Percentiles rank a stretch among this genome's conserved stretches.
Conservation (phyloP, 176 grass and related monocot species). For the Microstegium vimineum region DNA sequence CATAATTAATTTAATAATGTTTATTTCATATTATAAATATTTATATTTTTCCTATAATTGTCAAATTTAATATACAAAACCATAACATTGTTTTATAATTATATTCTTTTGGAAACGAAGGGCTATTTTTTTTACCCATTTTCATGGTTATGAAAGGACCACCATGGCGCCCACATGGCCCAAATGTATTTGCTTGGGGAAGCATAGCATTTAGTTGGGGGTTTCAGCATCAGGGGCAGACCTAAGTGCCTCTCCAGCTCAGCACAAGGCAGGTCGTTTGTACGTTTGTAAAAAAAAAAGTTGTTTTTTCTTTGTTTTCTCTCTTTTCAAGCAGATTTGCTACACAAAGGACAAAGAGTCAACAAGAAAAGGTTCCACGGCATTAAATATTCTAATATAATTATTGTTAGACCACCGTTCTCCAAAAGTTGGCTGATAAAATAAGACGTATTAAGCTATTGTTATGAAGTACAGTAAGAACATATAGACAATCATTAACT, state of each 20-base stretch:
- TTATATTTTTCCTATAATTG: too few relatives aligned
- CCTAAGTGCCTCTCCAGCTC: constrained; percentile 4
- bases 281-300: neutral
- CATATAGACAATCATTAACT: too few relatives aligned
- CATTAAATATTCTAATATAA: too few relatives aligned
- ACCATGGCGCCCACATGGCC: constrained; percentile 2
- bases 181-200: constrained; percentile 20
- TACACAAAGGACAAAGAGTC: constrained; percentile 7
- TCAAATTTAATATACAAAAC: too few relatives aligned
- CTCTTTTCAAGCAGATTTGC: neutral
- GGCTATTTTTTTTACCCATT: neutral
- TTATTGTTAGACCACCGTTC: neutral
- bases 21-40: too few relatives aligned
- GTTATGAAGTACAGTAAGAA: neutral
- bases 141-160: constrained; percentile 18
- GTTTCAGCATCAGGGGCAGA: constrained; percentile 14
- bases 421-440: neutral
- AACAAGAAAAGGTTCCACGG: neutral
- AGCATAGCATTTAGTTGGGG: constrained; percentile 41
- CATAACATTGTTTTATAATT: too few relatives aligned
- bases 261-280: neutral
- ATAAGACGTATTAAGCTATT: neutral
- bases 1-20: too few relatives aligned
- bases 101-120: too few relatives aligned
- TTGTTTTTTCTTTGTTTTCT: neutral